Conservation (phyloP, 2,329 filamentous ascomycete genomes). For the Colletotrichum horii region DNA sequence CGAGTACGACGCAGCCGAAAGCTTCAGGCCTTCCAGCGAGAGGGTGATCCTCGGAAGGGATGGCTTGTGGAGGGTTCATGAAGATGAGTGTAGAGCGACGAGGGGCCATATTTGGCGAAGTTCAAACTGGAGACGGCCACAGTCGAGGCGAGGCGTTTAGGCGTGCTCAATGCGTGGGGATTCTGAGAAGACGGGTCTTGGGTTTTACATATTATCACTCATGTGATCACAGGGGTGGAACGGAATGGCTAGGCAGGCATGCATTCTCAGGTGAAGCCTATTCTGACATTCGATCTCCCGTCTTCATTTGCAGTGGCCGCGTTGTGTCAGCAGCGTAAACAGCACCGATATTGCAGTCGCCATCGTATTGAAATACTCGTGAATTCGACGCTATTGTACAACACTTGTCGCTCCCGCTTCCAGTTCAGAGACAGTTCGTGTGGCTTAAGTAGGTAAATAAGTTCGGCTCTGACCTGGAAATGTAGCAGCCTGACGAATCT, state of each 20-base stretch:
- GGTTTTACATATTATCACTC: background rate
- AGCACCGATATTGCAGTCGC: too few species aligned
- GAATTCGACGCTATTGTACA: too few species aligned
- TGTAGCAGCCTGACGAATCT: too few species aligned
- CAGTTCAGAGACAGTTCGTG: too few species aligned
- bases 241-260: background rate
- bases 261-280: background rate
- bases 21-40: background rate
- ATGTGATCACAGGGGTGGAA: fast-evolving
- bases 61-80: fast-evolving
- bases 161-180: background rate
- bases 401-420: too few species aligned
- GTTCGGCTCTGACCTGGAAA: too few species aligned
- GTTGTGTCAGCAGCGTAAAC: too few species aligned
- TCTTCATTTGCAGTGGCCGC: too few species aligned
- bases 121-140: background rate
- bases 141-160: constrained; percentile 12
- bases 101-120: background rate
- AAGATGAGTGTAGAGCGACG: background rate
- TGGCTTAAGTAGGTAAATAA: too few species aligned
- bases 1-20: background rate
- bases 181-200: background rate
- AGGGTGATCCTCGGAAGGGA: fast-evolving
- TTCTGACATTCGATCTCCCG: background rate
- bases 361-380: too few species aligned